Percentiles rank a stretch among this genome's conserved stretches.
Conservation (phyloP, 805 yeast genomes). For the Teunomyces barrocoloradensis region DNA sequence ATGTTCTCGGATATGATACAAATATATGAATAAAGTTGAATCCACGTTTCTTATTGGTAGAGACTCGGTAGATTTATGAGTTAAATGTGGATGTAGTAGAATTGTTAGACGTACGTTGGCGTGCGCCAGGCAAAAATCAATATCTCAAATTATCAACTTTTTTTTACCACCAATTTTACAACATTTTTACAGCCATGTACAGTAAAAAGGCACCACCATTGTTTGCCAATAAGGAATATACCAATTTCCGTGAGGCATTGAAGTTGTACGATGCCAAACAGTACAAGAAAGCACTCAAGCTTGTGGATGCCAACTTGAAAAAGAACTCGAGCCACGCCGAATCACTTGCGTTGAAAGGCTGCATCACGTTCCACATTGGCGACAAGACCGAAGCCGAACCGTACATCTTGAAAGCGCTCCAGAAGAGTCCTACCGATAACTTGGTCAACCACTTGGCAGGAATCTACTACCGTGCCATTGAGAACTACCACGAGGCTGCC, state of each 20-base stretch:
- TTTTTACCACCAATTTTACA: neutral
- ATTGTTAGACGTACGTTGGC: too few relatives aligned
- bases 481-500: conserved; percentile 72
- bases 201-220: conserved; percentile 26
- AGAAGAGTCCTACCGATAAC: conserved; percentile 58
- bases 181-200: neutral
- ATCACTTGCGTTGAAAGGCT: conserved; percentile 81
- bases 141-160: neutral
- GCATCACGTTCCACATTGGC: conserved; percentile 46
- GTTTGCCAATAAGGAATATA: conserved; percentile 60
- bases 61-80: too few relatives aligned
- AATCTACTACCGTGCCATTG: conserved; percentile 68
- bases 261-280: conserved; percentile 80
- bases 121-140: too few relatives aligned
- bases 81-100: too few relatives aligned
- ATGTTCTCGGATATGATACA: neutral
- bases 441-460: conserved; percentile 85
- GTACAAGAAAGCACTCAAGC: conserved; percentile 79
- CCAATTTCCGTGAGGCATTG: conserved; percentile 76
- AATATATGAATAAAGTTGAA: too few relatives aligned
- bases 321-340: conserved; percentile 76
- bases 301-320: conserved; percentile 72
- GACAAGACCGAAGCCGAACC: conserved; percentile 62
- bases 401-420: conserved; percentile 59
- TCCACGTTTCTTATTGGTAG: too few relatives aligned